phyloP scores from a whole-genome alignment of 208 protist species.

The Trypanosoma caninum region DNA sequence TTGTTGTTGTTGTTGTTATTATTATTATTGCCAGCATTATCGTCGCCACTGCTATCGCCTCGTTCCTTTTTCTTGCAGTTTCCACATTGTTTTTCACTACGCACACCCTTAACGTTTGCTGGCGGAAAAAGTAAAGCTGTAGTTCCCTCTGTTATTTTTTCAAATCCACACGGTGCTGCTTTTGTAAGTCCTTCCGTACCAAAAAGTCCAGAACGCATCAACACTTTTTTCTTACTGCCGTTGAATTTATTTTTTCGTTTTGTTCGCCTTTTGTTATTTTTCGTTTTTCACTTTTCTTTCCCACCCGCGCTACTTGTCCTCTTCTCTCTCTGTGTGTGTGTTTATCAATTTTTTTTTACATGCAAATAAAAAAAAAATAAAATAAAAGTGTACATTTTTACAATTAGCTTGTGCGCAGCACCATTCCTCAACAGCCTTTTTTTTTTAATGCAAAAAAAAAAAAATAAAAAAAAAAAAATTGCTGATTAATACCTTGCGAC shows the following conservation, averaged over 20 bases:
- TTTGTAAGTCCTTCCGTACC: constrained; percentile 46
- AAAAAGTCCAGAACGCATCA: constrained; percentile 70
- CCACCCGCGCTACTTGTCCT: background rate
- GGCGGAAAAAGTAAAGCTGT: constrained; percentile 79
- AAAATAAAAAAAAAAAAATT: background rate
- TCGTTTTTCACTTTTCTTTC: too few species aligned
- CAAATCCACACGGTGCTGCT: constrained; percentile 53
- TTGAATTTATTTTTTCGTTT: too few species aligned
- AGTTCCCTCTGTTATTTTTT: constrained; percentile 72
- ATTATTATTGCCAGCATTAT: constrained; percentile 5
- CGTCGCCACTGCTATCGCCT: background rate
- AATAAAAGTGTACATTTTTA: too few species aligned
- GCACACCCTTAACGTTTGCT: constrained; percentile 23
- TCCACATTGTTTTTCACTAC: background rate
- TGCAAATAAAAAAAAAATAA: constrained; percentile 6
- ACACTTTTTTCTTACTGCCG: background rate
- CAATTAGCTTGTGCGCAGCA: too few species aligned
- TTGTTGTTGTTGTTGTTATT: constrained; percentile 5
- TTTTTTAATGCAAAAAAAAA: constrained; percentile 9
- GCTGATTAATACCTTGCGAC: background rate
- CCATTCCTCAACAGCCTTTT: too few species aligned
- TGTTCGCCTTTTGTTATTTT: background rate
- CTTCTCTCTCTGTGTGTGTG: background rate
- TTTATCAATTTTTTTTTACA: background rate
- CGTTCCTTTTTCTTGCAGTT: too few species aligned